These are phyloP conservation scores for Penicillium fuscoglaucum DNA, from an alignment of 2,329 filamentous ascomycete genomes.

Conservation along the genomic window DNA sequence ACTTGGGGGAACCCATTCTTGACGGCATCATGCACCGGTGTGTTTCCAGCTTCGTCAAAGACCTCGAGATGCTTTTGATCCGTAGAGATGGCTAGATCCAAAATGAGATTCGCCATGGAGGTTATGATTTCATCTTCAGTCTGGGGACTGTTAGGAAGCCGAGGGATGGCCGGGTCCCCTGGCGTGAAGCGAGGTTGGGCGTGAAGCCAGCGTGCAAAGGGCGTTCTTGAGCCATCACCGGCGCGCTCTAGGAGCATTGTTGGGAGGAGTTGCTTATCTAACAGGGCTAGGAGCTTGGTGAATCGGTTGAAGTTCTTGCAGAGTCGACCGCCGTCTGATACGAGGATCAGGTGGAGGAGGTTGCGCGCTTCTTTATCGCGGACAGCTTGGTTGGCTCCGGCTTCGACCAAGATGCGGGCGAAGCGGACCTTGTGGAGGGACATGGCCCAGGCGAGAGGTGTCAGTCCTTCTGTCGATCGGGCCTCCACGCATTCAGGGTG, in stretches of 20 bases:
- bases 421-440: constrained; percentile 39
- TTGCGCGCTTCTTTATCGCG: constrained; percentile 65
- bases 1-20: constrained; percentile 56
- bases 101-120: constrained; percentile 51
- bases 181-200: not conserved
- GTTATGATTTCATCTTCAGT: constrained; percentile 13
- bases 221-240: constrained; percentile 31
- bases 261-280: constrained; percentile 52
- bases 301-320: constrained; percentile 45
- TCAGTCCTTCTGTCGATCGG: constrained; percentile 50
- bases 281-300: constrained; percentile 61
- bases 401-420: constrained; percentile 62
- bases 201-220: constrained; percentile 61
- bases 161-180: not conserved
- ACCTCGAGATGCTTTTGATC: constrained; percentile 46
- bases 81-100: constrained; percentile 58
- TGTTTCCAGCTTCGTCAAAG: constrained; percentile 47
- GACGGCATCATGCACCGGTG: constrained; percentile 43
- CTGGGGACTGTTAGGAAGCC: constrained; percentile 23
- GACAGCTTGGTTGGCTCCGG: constrained; percentile 67
- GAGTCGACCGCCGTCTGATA: constrained; percentile 29
- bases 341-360: constrained; percentile 62
- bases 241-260: constrained; percentile 36
- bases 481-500: constrained; percentile 64
- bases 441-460: constrained; percentile 70